Evolutionary conservation across 495 filamentous ascomycete genomes (phyloP).

Genomic region (Aspergillus panamensis): DNA sequence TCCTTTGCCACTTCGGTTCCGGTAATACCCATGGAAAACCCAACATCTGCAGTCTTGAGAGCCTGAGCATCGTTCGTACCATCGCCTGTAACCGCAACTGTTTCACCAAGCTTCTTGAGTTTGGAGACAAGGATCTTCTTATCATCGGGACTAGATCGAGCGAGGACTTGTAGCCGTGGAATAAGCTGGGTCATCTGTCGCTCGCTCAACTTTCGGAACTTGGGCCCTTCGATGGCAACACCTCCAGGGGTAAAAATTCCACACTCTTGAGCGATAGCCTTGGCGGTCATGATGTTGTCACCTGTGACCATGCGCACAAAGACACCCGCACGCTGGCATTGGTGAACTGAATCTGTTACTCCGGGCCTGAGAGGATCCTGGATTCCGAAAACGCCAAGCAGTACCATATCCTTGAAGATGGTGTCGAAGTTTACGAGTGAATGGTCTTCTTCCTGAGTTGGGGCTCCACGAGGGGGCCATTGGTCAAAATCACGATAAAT

Average conservation of each 20-base stretch:
- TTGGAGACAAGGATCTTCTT: slow-evolving; percentile 76
- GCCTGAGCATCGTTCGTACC: slow-evolving; percentile 91
- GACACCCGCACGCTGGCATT: slow-evolving; percentile 75
- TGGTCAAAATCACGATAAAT: slow-evolving; percentile 83
- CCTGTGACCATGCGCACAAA: slow-evolving; percentile 90
- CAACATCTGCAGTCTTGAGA: slow-evolving; percentile 81
- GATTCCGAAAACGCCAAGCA: slow-evolving; percentile 78
- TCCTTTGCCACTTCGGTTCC: slow-evolving; percentile 93
- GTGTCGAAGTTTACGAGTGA: slow-evolving; percentile 73
- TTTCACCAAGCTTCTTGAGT: slow-evolving; percentile 82
- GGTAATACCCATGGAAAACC: slow-evolving; percentile 88
- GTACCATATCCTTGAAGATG: slow-evolving; percentile 72
- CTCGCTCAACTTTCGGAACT: slow-evolving; percentile 67
- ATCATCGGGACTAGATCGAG: slow-evolving; percentile 79
- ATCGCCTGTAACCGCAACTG: slow-evolving; percentile 90
- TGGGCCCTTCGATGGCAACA: slow-evolving; percentile 77
- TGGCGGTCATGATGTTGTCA: slow-evolving; percentile 81
- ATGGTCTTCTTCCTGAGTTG: slow-evolving; percentile 63
- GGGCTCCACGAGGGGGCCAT: slow-evolving; percentile 75
- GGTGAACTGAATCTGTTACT: slow-evolving; percentile 70
- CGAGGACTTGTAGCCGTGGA: slow-evolving; percentile 77
- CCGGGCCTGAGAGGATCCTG: slow-evolving; percentile 81
- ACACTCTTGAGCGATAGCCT: slow-evolving; percentile 79
- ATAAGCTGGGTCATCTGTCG: slow-evolving; percentile 66
- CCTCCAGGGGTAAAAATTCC: slow-evolving; percentile 75